Conservation (phyloP, 2,329 filamentous ascomycete genomes). For the Aschersonia sp. region DNA sequence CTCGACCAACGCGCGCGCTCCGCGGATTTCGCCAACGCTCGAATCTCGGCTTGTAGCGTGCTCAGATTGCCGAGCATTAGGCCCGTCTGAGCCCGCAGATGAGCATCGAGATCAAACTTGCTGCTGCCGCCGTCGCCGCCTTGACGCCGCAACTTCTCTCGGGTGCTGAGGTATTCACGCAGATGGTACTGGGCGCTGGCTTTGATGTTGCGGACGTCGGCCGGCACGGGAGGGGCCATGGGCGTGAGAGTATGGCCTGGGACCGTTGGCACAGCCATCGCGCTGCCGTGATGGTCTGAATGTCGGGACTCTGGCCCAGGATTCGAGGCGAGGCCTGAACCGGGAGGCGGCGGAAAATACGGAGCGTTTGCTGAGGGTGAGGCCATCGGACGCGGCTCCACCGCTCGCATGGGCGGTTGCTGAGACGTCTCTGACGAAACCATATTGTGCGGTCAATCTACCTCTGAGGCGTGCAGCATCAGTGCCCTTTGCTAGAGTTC, state of each 20-base stretch:
- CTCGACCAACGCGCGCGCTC: constrained; percentile 36
- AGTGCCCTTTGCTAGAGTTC: too few relatives aligned
- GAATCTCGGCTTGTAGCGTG: constrained; percentile 27
- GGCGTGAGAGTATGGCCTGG: constrained; percentile 8
- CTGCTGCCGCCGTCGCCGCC: constrained; percentile 8
- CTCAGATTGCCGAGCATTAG: constrained; percentile 29
- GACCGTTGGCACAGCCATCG: constrained; percentile 7
- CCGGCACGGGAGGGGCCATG: constrained; percentile 9
- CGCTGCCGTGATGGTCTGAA: constrained; percentile 10
- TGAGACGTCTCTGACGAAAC: constrained; percentile 2
- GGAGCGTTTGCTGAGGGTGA: constrained; percentile 7
- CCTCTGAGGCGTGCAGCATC: not conserved
- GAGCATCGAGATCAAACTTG: constrained; percentile 23
- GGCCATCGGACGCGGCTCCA: constrained; percentile 14
- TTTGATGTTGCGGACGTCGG: constrained; percentile 12
- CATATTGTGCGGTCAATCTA: not conserved
- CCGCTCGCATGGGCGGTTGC: constrained; percentile 9
- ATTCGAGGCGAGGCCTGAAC: constrained; percentile 7
- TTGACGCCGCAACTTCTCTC: constrained; percentile 13
- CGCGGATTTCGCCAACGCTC: constrained; percentile 24
- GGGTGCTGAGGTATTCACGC: constrained; percentile 19
- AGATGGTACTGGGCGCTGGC: constrained; percentile 20
- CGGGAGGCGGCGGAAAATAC: constrained; percentile 7
- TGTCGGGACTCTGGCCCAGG: constrained; percentile 9
- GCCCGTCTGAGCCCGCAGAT: constrained; percentile 26